Percentiles rank a stretch among this genome's conserved stretches.
phyloP scores from a whole-genome alignment of 2,329 filamentous ascomycete genomes.

The Sporothrix brunneoviolacea region DNA sequence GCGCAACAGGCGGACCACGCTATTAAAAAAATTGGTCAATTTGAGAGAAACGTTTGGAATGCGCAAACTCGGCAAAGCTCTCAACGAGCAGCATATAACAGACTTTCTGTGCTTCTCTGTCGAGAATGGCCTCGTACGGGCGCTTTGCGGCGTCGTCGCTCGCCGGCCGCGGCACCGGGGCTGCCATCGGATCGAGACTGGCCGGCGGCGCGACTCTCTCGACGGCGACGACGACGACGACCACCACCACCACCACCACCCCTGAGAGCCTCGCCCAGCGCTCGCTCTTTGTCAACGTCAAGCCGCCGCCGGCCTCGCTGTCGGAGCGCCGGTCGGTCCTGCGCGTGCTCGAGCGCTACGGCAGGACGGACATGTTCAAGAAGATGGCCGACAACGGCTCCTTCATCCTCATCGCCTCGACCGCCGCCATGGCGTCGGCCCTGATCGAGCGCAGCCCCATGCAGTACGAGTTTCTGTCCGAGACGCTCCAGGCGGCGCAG shows the following conservation, averaged over 20 bases:
- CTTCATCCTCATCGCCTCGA: constrained; percentile 44
- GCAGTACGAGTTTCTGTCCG: constrained; percentile 34
- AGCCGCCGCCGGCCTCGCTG: constrained; percentile 45
- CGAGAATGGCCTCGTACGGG: constrained; percentile 3
- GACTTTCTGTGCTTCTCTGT: too few relatives aligned
- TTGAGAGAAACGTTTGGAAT: too few relatives aligned
- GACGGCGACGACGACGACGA: background rate
- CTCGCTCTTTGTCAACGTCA: constrained; percentile 42
- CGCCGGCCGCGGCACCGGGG: background rate
- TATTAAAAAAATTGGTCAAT: too few relatives aligned
- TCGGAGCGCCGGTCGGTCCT: constrained; percentile 50
- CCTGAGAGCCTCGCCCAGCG: constrained; percentile 16
- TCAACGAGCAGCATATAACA: too few relatives aligned
- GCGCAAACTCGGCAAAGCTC: too few relatives aligned
- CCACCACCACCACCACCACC: background rate
- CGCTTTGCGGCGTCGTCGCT: background rate
- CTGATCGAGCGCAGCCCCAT: constrained; percentile 43
- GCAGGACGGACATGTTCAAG: constrained; percentile 47
- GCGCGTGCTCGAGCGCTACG: constrained; percentile 43
- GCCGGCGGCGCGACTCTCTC: background rate
- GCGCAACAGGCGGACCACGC: too few relatives aligned
- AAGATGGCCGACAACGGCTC: constrained; percentile 39
- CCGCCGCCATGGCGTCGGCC: constrained; percentile 30
- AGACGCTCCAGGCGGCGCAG: constrained; percentile 20
- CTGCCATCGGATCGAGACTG: background rate